Base-by-base conservation (phyloP, 306 rosid genomes). In the Glycine latifolia region DNA sequence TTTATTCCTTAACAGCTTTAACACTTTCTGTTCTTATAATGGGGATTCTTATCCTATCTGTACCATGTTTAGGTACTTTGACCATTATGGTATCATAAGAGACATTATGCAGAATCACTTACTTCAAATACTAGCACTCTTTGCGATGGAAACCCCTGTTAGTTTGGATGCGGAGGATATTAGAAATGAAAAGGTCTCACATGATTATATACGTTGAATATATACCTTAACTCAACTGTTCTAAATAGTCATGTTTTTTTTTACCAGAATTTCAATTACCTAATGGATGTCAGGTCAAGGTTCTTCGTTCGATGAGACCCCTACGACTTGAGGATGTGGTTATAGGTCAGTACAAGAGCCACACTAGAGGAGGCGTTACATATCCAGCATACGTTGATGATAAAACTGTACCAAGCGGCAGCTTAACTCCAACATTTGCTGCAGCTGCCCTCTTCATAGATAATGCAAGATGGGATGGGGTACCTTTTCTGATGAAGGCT, bases 141-240 rank as follows among this genome's bases (percentile, higher is more conserved):
- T 94, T 86, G 98, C 98, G 0, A 94, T 94, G 98, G 98, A 94
- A 89, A 94, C 98, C 16, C 98, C 98, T 67, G 97, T 94, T 87
- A 92, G 94, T 86, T 87, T 94, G 90, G 97, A 87, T 82, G 98
- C 97, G 4, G 98, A 94, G 84, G 98, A 94, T 85, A 94, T 94
- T 76, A 87, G 98, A 88, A 94, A 94, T 79, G 98, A 94, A 84
- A 94, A 94, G 97, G 98, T 93, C 33, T 79, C 26, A 12, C 67
- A 48, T 79, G 31, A 68, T 72, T 73, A 44, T 52, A 13, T 20
- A 20, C 20, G 0, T 20, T 20, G 0, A 20, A 20, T 20, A 20
- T 73, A 13, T 78, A 71, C 63, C 79, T 77, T 81, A 58, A 56
- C 71, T 69, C 53, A 35, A 66, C 52, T 77, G 43, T 73, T 76